Conservation (phyloP, 257 asterid species). For the Nyctanthes arbortristis region DNA sequence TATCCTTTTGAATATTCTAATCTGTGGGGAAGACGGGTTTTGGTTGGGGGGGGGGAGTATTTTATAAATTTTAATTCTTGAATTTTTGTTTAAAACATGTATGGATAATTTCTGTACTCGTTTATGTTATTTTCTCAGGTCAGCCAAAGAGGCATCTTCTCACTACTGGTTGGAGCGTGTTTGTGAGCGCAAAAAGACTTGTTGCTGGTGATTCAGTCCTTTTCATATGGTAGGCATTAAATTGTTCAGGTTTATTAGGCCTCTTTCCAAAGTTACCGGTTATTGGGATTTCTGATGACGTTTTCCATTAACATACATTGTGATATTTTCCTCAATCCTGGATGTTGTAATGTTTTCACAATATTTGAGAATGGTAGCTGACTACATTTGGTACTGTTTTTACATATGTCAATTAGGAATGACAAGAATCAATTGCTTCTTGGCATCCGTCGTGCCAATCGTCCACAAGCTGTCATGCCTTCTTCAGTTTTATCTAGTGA, state of each 20-base stretch:
- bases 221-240: constrained; percentile 62
- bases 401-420: constrained; percentile 43
- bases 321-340: background rate
- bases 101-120: background rate
- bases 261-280: background rate
- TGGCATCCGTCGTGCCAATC: constrained; percentile 75
- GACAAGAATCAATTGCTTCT: constrained; percentile 77
- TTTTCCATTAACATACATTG: too few species aligned
- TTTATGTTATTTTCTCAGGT: constrained; percentile 41
- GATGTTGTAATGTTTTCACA: background rate
- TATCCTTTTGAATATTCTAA: too few species aligned
- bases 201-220: constrained; percentile 86
- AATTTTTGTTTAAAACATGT: too few species aligned
- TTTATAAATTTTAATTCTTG: too few species aligned
- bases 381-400: background rate
- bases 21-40: too few species aligned
- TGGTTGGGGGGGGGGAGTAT: too few species aligned
- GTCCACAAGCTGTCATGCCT: constrained; percentile 77
- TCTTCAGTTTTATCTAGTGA: constrained; percentile 83
- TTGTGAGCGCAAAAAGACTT: constrained; percentile 78
- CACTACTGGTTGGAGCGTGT: constrained; percentile 85
- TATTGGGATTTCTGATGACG: background rate
- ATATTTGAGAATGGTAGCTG: background rate
- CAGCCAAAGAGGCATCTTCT: constrained; percentile 91
- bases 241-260: background rate